These are phyloP conservation scores for Raffaelea deltoideospora DNA, from an alignment of 2,329 filamentous ascomycete species.

Conservation along the genomic window DNA sequence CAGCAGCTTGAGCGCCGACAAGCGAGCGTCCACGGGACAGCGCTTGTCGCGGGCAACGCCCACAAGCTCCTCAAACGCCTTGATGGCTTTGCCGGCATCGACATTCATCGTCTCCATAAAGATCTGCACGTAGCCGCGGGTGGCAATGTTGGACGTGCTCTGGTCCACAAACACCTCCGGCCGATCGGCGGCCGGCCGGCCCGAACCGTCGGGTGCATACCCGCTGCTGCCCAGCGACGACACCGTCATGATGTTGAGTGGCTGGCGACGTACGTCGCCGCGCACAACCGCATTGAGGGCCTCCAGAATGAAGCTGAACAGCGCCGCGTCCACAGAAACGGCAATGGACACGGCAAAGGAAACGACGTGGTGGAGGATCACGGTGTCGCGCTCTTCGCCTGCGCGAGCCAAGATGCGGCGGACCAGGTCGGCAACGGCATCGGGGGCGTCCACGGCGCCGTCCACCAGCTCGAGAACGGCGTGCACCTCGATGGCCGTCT, in stretches of 20 bases:
- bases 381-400: constrained; percentile 45
- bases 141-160: constrained; percentile 55
- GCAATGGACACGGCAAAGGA: constrained; percentile 50
- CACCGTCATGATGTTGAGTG: constrained; percentile 8
- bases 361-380: constrained; percentile 49
- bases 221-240: constrained; percentile 14
- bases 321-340: constrained; percentile 37
- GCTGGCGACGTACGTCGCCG: constrained; percentile 30
- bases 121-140: constrained; percentile 55
- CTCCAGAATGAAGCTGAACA: constrained; percentile 44
- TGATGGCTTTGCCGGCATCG: constrained; percentile 48
- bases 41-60: constrained; percentile 43
- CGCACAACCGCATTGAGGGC: constrained; percentile 35
- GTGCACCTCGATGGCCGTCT: constrained; percentile 43
- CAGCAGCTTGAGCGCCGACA: constrained; percentile 62
- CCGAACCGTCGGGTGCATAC: too few relatives aligned
- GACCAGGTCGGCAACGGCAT: constrained; percentile 43
- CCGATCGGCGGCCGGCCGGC: too few relatives aligned
- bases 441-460: constrained; percentile 29
- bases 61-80: constrained; percentile 47
- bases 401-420: constrained; percentile 46
- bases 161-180: constrained; percentile 17
- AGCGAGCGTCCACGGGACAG: constrained; percentile 52
- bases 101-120: constrained; percentile 60
- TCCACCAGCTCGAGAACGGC: constrained; percentile 43